Percentiles rank a stretch among this genome's conserved stretches.
Conservation (phyloP, 1,139 yeast species). For the Nakaseomyces sp. region DNA sequence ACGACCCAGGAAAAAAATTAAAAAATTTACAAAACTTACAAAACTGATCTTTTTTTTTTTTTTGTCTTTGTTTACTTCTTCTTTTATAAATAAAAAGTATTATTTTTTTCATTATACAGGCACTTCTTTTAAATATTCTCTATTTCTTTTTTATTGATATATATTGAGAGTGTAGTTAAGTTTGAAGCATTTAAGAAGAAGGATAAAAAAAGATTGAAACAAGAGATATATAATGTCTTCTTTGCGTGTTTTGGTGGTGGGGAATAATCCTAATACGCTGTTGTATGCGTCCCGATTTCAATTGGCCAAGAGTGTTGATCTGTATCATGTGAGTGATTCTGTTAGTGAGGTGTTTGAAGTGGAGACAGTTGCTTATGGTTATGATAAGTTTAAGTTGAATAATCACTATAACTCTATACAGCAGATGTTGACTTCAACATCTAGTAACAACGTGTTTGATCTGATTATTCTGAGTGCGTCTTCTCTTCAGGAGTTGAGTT, state of each 20-base stretch:
- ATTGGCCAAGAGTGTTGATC: slow-evolving; percentile 28
- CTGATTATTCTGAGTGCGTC: slow-evolving; percentile 39
- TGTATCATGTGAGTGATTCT: slow-evolving; percentile 26
- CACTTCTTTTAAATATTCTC: too few species aligned
- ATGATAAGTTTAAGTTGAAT: slow-evolving; percentile 18
- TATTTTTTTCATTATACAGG: too few species aligned
- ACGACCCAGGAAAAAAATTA: not conserved
- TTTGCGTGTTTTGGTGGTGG: slow-evolving; percentile 24
- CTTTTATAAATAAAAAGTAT: too few species aligned
- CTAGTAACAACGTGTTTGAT: slow-evolving; percentile 34
- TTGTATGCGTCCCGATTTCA: slow-evolving; percentile 30
- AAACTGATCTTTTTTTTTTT: too few species aligned
- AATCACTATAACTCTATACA: slow-evolving; percentile 22
- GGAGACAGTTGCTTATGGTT: slow-evolving; percentile 25
- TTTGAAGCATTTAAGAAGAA: too few species aligned
- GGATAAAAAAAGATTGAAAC: too few species aligned
- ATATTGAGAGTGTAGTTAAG: too few species aligned
- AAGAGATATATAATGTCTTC: slow-evolving; percentile 14
- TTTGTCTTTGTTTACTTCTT: too few species aligned
- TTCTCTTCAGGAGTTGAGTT: slow-evolving; percentile 41
- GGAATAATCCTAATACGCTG: slow-evolving; percentile 27
- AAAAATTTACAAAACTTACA: too few species aligned
- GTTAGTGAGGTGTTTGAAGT: slow-evolving; percentile 16
- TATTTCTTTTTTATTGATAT: too few species aligned
- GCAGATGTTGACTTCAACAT: slow-evolving; percentile 10